Evolutionary conservation across 495 filamentous ascomycete genomes (phyloP).

Genomic region (Podospora anserina): DNA sequence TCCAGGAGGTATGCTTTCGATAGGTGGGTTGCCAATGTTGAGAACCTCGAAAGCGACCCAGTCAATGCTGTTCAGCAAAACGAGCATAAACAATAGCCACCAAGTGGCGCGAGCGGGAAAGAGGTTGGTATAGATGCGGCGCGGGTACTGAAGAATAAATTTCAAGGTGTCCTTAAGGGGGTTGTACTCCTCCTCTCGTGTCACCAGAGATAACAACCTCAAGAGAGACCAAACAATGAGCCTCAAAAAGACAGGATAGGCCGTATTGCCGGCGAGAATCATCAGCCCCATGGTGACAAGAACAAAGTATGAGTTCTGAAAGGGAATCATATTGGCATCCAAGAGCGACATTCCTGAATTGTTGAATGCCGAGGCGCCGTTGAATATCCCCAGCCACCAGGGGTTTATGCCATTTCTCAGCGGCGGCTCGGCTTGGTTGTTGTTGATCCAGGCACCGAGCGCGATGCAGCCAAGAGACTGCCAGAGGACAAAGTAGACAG

Average conservation of each 20-base stretch:
- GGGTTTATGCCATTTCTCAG: slow-evolving; percentile 60
- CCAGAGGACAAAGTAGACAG: slow-evolving; percentile 69
- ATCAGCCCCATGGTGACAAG: slow-evolving; percentile 72
- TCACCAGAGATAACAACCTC: slow-evolving; percentile 29
- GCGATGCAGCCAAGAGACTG: slow-evolving; percentile 69
- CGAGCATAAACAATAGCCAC: slow-evolving; percentile 71
- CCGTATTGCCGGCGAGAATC: slow-evolving; percentile 83
- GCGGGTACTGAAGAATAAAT: slow-evolving; percentile 77
- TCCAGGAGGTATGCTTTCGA: slow-evolving; percentile 54
- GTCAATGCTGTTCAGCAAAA: slow-evolving; percentile 75
- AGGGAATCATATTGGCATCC: slow-evolving; percentile 76
- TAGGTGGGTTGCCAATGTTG: slow-evolving; percentile 65
- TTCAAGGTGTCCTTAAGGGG: slow-evolving; percentile 61
- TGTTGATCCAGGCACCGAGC: slow-evolving; percentile 67
- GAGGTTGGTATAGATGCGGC: slow-evolving; percentile 78
- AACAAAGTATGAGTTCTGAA: slow-evolving; percentile 63
- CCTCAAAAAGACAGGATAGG: slow-evolving; percentile 71
- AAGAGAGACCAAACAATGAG: slow-evolving; percentile 68
- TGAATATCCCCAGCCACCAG: slow-evolving; percentile 71
- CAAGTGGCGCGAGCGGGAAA: slow-evolving; percentile 75
- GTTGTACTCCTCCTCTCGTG: slow-evolving; percentile 28
- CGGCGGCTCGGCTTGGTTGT: slow-evolving; percentile 55
- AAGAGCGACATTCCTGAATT: slow-evolving; percentile 85
- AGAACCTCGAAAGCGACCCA: slow-evolving; percentile 80
- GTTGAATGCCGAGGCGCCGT: slow-evolving; percentile 74